These are phyloP conservation scores for Exophiala dermatitidis DNA, from an alignment of 2,329 filamentous ascomycete genomes.

Conservation along the genomic window DNA sequence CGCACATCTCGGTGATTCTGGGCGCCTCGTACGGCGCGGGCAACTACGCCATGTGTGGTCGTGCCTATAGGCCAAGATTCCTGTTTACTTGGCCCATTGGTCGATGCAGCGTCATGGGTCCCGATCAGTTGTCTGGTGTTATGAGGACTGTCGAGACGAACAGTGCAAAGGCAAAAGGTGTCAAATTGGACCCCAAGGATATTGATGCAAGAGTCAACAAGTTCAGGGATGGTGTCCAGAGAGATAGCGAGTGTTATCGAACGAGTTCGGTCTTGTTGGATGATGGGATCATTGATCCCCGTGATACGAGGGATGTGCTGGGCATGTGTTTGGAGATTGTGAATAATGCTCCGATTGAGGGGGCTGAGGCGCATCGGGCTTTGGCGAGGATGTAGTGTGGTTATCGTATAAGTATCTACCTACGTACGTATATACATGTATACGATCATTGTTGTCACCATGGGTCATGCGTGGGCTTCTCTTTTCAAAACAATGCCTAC, in stretches of 20 bases:
- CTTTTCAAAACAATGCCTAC: too few relatives aligned
- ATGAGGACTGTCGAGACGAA: slow-evolving; percentile 33
- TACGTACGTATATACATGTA: too few relatives aligned
- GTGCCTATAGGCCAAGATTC: slow-evolving; percentile 39
- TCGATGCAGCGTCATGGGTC: slow-evolving; percentile 38
- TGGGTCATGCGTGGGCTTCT: too few relatives aligned
- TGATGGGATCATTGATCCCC: slow-evolving; percentile 36
- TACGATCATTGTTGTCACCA: too few relatives aligned
- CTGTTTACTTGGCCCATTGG: slow-evolving; percentile 39
- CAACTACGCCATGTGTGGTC: slow-evolving; percentile 44
- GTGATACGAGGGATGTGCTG: slow-evolving; percentile 35
- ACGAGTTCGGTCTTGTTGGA: slow-evolving; percentile 33
- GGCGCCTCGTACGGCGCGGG: slow-evolving; percentile 43
- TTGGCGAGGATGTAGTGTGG: slow-evolving; percentile 24
- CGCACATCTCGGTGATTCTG: slow-evolving; percentile 41
- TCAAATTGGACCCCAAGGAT: slow-evolving; percentile 26
- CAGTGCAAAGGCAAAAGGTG: slow-evolving; percentile 28
- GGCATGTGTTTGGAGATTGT: slow-evolving; percentile 36
- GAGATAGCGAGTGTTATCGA: slow-evolving; percentile 33
- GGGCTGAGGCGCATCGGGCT: slow-evolving; percentile 27
- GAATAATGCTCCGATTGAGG: slow-evolving; percentile 25
- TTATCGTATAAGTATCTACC: too few relatives aligned
- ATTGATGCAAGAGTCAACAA: slow-evolving; percentile 26
- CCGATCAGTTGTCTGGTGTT: slow-evolving; percentile 37
- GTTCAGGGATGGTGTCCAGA: slow-evolving; percentile 29